phyloP scores from a whole-genome alignment of 805 yeast species.

The Limtongozyma cylindracea region DNA sequence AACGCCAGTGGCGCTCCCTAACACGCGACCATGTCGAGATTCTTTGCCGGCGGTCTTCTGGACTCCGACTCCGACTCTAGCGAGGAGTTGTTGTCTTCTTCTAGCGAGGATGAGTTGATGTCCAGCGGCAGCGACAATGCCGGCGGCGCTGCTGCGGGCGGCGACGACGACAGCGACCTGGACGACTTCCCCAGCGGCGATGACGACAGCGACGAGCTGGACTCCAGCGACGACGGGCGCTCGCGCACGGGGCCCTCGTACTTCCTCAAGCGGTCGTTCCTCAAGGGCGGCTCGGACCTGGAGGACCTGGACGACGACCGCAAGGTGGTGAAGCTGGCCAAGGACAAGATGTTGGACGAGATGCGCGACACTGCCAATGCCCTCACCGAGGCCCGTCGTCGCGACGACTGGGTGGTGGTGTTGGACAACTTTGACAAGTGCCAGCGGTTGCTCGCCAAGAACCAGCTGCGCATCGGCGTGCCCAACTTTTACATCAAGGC shows the following conservation, averaged over 20 bases:
- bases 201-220: slow-evolving; percentile 12
- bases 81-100: too few relatives aligned
- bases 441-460: slow-evolving; percentile 36
- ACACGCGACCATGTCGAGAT: too few relatives aligned
- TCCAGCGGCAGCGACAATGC: too few relatives aligned
- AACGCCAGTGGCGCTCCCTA: too few relatives aligned
- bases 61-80: too few relatives aligned
- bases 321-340: slow-evolving; percentile 78
- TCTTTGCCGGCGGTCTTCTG: too few relatives aligned
- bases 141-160: too few relatives aligned
- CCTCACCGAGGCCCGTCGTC: slow-evolving; percentile 41
- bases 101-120: too few relatives aligned
- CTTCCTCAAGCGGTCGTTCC: slow-evolving; percentile 23
- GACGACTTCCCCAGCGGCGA: too few relatives aligned
- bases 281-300: slow-evolving; percentile 16
- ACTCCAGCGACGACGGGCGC: slow-evolving; percentile 9
- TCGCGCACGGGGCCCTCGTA: slow-evolving; percentile 23
- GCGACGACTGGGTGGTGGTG: slow-evolving; percentile 59
- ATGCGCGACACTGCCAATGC: slow-evolving; percentile 39
- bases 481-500: slow-evolving; percentile 52
- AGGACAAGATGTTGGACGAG: slow-evolving; percentile 81
- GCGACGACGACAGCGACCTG: too few relatives aligned
- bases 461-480: slow-evolving; percentile 53
- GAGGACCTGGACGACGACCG: slow-evolving; percentile 36
- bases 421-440: slow-evolving; percentile 59